Conservation (phyloP, 2,329 filamentous ascomycete genomes). For the Purpureocillium takamizusanense region DNA sequence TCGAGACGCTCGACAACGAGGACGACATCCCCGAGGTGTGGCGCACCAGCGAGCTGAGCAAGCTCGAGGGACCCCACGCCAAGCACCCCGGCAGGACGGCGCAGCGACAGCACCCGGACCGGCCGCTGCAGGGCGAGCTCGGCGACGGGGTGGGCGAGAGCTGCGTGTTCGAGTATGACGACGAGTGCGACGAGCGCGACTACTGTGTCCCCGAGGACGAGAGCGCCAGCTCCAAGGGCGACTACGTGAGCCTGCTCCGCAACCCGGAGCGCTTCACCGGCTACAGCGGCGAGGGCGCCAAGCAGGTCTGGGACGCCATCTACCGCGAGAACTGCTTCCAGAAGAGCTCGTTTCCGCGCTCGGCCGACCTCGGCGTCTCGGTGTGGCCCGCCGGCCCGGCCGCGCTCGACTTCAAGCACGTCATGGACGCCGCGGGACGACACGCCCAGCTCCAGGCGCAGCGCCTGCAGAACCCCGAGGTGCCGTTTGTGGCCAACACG, state of each 20-base stretch:
- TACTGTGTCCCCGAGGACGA: conserved; percentile 97
- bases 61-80: conserved; percentile 85
- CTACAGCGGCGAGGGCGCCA: conserved; percentile 74
- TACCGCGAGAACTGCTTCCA: conserved; percentile 97
- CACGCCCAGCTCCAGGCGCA: conserved; percentile 52
- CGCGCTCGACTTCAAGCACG: conserved; percentile 51
- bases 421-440: conserved; percentile 49
- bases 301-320: conserved; percentile 92
- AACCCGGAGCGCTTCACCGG: conserved; percentile 96
- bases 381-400: conserved; percentile 39
- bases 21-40: conserved; percentile 87
- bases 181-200: conserved; percentile 92
- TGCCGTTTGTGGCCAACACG: conserved; percentile 51
- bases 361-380: conserved; percentile 42
- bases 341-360: conserved; percentile 52
- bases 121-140: conserved; percentile 71
- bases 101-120: conserved; percentile 60
- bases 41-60: conserved; percentile 85
- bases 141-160: conserved; percentile 87
- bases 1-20: conserved; percentile 91
- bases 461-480: conserved; percentile 34
- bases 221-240: conserved; percentile 74
- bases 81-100: conserved; percentile 71
- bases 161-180: conserved; percentile 94
- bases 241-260: conserved; percentile 89